Evolutionary conservation across 768 basidiomycete genomes (phyloP), one percentile per base, ranked within the genome.

Genomic region (Lactifluus piperatus): DNA sequence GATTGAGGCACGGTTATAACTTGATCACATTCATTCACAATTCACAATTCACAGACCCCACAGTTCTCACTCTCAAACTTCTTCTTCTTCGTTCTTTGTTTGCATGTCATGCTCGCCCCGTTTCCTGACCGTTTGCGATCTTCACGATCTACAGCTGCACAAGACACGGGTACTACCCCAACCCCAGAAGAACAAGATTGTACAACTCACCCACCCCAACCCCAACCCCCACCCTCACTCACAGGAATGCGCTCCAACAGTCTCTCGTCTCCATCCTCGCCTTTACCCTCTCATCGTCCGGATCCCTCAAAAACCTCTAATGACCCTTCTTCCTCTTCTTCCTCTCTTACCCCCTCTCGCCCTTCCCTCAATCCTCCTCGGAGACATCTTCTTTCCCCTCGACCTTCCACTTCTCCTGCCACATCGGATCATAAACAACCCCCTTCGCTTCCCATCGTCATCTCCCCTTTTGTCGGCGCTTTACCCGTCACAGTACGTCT

Each of bases 361-460:
- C 20, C 41, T 3, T 20, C 34, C 27, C 62, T 34, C 20, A 62
- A 43, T 44, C 36, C 39, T 18, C 0, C 27, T 52, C 54, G 56
- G 44, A 34, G 39, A 13, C 39, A 36, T 34, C 34, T 34, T 8
- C 7, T 34, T 20, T 7, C 29, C 20, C 5, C 16, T 4, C 56
- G 60, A 27, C 61, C 63, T 6, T 64, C 63, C 26, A 57, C 56
- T 5, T 63, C 63, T 3, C 47, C 63, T n/a, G 52, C 47, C 10
- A 10, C 52, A 10, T 45, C 52, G 10, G 63, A 62, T 37, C 10
- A 26, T 7, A 63, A 47, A 29, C 49, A 36, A 11, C 4, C 52
- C 3, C 41, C 32, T 13, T 10, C 8, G 2, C 34, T 54, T 14
- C 57, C 62, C 16, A 52, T 53, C 36, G 26, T 48, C 30, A 47